Evolutionary conservation across 1,284 basidiomycete species (phyloP), one percentile per base, ranked within the genome.

Genomic region (Ceratobasidium sp.): DNA sequence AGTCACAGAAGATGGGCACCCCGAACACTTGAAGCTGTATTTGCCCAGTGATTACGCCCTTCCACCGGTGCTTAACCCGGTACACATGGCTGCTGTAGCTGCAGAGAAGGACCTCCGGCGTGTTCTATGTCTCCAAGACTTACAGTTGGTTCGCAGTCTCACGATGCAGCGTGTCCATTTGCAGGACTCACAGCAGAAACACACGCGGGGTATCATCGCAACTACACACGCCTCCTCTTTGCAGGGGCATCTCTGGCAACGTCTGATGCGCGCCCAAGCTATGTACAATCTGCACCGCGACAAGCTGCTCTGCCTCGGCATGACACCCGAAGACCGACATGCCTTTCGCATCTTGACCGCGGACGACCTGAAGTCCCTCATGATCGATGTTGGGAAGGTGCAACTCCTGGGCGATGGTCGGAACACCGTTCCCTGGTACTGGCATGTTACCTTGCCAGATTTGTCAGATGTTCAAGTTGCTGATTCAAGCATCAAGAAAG

Each of bases 381-480:
- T n/a, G n/a, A n/a, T n/a, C n/a, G n/a, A n/a, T n/a, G n/a, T n/a
- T n/a, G n/a, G n/a, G n/a, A n/a, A n/a, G n/a, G n/a, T n/a, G n/a
- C n/a, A n/a, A n/a, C n/a, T n/a, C n/a, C n/a, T n/a, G n/a, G n/a
- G n/a, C n/a, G n/a, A n/a, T n/a, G n/a, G n/a, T n/a, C n/a, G n/a
- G n/a, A n/a, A n/a, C n/a, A n/a, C n/a, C n/a, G n/a, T n/a, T n/a
- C n/a, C n/a, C n/a, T n/a, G n/a, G n/a, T n/a, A n/a, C n/a, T n/a
- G n/a, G n/a, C n/a, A n/a, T n/a, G n/a, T n/a, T n/a, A n/a, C n/a
- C n/a, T n/a, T n/a, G n/a, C n/a, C 31, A 84, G 79, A 74, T 75
- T 72, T 82, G 81, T 31, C 43, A 46, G 46, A 16, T 53, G 46
- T 56, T n/a, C n/a, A n/a, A n/a, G n/a, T n/a, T n/a, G n/a, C n/a